Conservation (phyloP, 73 alveolate genomes). For the Paramecium bursaria region DNA sequence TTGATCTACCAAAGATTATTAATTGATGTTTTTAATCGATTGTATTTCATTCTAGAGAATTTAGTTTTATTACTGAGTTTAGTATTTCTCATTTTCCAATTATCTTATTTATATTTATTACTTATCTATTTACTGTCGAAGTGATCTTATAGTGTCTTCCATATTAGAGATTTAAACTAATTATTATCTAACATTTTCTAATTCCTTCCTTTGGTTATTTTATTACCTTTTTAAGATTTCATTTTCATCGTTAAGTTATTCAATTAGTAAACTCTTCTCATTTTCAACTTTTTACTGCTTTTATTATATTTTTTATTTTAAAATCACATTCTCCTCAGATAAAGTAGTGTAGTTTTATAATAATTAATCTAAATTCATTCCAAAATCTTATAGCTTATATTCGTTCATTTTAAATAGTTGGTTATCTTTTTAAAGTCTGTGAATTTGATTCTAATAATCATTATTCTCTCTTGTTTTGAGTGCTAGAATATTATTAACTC, state of each 20-base stretch:
- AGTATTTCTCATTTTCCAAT: slow-evolving; percentile 35
- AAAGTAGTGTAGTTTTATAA: background rate
- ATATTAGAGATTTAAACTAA: background rate
- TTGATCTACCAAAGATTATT: slow-evolving; percentile 5
- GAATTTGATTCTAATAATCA: slow-evolving; percentile 2
- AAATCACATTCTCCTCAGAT: background rate
- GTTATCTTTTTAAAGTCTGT: slow-evolving; percentile 26
- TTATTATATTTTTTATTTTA: slow-evolving; percentile 10
- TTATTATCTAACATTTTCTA: slow-evolving; percentile 33
- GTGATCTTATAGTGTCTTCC: slow-evolving; percentile 18
- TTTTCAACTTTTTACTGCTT: background rate
- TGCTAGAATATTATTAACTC: slow-evolving; percentile 35
- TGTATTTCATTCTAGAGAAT: slow-evolving; percentile 31
- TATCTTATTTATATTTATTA: slow-evolving; percentile 2
- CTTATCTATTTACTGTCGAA: slow-evolving; percentile 16
- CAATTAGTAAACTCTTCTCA: background rate
- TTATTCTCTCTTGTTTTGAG: slow-evolving; percentile 18
- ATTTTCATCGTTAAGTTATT: background rate
- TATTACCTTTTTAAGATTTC: background rate
- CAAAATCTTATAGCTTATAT: slow-evolving; percentile 18
- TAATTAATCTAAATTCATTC: slow-evolving; percentile 20
- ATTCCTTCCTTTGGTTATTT: background rate
- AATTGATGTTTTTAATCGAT: slow-evolving; percentile 14
- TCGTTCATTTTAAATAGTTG: slow-evolving; percentile 41
- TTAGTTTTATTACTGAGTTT: slow-evolving; percentile 9